Evolutionary conservation across 2,329 filamentous ascomycete genomes (phyloP).

Genomic region (Claviceps capensis): DNA sequence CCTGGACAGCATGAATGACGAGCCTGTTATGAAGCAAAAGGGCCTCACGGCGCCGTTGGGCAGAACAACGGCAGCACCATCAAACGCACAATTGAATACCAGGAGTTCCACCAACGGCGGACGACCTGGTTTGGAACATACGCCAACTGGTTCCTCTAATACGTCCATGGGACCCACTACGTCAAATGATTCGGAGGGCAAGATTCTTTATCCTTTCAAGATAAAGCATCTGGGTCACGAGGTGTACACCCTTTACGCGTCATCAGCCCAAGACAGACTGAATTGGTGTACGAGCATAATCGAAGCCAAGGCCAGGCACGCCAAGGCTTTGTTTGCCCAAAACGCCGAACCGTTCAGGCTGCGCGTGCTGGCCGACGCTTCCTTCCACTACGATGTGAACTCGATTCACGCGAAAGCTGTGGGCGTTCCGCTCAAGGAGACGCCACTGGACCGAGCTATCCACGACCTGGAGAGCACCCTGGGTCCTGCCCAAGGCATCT

Average conservation of each 20-base stretch:
- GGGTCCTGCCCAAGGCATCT: conserved; percentile 54
- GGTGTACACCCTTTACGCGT: conserved; percentile 80
- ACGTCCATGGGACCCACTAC: conserved; percentile 33
- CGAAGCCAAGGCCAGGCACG: conserved; percentile 87
- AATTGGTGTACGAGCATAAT: conserved; percentile 94
- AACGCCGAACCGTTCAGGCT: conserved; percentile 93
- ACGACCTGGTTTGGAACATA: conserved; percentile 51
- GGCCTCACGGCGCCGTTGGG: conserved; percentile 51
- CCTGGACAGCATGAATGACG: conserved; percentile 83
- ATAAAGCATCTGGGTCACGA: conserved; percentile 93
- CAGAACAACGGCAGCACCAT: conserved; percentile 45
- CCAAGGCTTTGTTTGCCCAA: conserved; percentile 74
- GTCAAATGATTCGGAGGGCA: conserved; percentile 60
- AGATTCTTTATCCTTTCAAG: conserved; percentile 83
- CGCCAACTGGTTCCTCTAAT: conserved; percentile 52
- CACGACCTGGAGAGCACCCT: conserved; percentile 73
- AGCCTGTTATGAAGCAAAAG: conserved; percentile 74
- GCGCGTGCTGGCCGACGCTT: conserved; percentile 80
- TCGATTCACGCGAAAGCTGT: conserved; percentile 45
- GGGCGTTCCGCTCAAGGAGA: conserved; percentile 71
- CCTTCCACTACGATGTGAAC: conserved; percentile 66
- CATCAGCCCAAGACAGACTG: conserved; percentile 56
- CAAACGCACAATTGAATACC: conserved; percentile 39
- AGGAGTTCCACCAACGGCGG: conserved; percentile 39
- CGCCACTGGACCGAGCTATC: conserved; percentile 82